Base-by-base conservation (phyloP, 257 asterid species). In the Apocynum venetum region DNA sequence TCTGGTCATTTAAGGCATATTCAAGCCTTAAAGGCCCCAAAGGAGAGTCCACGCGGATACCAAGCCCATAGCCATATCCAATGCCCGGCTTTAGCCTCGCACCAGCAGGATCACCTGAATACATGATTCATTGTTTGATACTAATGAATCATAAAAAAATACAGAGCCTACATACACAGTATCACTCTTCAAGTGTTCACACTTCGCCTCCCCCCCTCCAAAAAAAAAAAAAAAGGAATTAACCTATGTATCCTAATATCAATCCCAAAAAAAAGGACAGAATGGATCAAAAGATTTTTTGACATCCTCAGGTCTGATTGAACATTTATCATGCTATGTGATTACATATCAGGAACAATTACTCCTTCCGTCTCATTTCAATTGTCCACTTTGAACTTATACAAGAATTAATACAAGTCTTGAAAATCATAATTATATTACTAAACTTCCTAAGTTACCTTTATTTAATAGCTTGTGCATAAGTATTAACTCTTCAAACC, bases 61-160 rank as follows among this genome's bases (percentile, higher is more conserved):
- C 98, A 2, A 89, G 76, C 57, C 99, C 99, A 46, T 88, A 91
- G 52, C 99, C 97, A 19, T 96, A 93, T 60, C 98, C 99, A 61
- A 98, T 96, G 67, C 99, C 98, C 14, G 97, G 87, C 87, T 96
- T 96, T 71, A 86, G 88, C 86, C 99, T 90, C 77, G 97, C 95
- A 76, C 97, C 99, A 59, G 97, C 97, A 25, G 98, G 99, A 84
- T 96, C 97, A 53, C 99, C 99, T 95, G 84, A 69, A 51, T 35
- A 40, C 57, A 59, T 46, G 51, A 12, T 19, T 74, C 73, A 75
- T 47, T 47, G 40, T 35, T 57, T 59, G 31, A n/a, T 15, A 63
- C 19, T 65, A 73, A 14, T 55, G 59, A 53, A 67, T 41, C 20
- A 41, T 66, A 0, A 67, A 4, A 51, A 52, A 5, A 38, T 55